Evolutionary conservation across 441 rosid species (phyloP).

Genomic region (Bruguiera hainesii): DNA sequence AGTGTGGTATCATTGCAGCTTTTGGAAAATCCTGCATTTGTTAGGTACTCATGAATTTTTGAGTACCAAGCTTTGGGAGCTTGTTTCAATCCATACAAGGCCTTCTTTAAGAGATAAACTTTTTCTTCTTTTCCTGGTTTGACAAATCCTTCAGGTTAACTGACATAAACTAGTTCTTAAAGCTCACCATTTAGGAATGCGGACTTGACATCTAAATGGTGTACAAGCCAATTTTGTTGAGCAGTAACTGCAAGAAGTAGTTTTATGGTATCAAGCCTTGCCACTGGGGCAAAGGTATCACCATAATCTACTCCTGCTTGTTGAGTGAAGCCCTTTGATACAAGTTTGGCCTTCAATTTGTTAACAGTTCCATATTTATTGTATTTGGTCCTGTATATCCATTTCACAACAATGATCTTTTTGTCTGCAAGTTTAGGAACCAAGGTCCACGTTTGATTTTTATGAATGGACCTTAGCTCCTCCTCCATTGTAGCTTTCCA

Average conservation of each 20-base stretch:
- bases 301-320: background rate
- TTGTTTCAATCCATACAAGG: background rate
- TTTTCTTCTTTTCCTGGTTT: background rate
- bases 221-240: background rate
- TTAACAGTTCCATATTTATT: background rate
- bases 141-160: background rate
- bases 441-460: background rate
- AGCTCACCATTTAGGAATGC: background rate
- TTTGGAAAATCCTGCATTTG: rapidly evolving
- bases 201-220: background rate
- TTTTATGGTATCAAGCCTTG: background rate
- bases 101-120: background rate
- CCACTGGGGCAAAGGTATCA: background rate
- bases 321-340: background rate
- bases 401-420: background rate
- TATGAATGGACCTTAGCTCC: background rate
- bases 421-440: background rate
- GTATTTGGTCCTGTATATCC: background rate
- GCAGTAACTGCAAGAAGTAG: background rate
- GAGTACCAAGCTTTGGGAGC: background rate
- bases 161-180: background rate
- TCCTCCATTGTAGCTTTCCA: background rate
- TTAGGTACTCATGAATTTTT: no score
- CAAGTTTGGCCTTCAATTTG: background rate
- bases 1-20: no score